Conservation (phyloP, 2,329 filamentous ascomycete genomes). For the Penicillium brasilianum region DNA sequence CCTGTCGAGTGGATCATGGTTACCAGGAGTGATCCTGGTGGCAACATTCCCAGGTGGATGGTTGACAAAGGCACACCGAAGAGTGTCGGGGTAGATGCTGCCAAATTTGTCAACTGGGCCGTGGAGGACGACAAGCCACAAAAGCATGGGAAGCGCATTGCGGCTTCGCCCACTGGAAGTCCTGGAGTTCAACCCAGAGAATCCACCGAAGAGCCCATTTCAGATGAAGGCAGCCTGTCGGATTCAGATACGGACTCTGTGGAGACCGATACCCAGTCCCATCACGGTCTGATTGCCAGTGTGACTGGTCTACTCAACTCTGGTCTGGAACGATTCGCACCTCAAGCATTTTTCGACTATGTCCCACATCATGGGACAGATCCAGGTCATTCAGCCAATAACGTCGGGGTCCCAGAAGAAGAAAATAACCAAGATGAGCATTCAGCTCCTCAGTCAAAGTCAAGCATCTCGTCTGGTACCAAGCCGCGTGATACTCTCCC, state of each 20-base stretch:
- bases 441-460: background rate
- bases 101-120: slow-evolving; percentile 83
- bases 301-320: slow-evolving; percentile 43
- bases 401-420: background rate
- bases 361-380: slow-evolving; percentile 44
- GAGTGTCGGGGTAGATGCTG: slow-evolving; percentile 77
- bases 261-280: slow-evolving; percentile 30
- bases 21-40: slow-evolving; percentile 84
- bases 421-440: background rate
- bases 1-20: slow-evolving; percentile 93
- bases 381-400: slow-evolving; percentile 16
- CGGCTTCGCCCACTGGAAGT: background rate
- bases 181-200: slow-evolving; percentile 6
- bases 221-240: slow-evolving; percentile 15
- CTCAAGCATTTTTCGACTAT: slow-evolving; percentile 56
- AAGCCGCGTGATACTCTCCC: background rate
- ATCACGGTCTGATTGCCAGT: slow-evolving; percentile 44
- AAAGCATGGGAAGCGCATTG: slow-evolving; percentile 32
- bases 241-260: slow-evolving; percentile 28
- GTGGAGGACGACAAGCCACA: slow-evolving; percentile 55
- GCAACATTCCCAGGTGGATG: slow-evolving; percentile 85
- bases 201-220: slow-evolving; percentile 11
- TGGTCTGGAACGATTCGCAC: slow-evolving; percentile 57
- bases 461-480: background rate
- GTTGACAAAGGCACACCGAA: slow-evolving; percentile 86